phyloP scores from a whole-genome alignment of 2,329 filamentous ascomycete species.

The Verruconis gallopava region DNA sequence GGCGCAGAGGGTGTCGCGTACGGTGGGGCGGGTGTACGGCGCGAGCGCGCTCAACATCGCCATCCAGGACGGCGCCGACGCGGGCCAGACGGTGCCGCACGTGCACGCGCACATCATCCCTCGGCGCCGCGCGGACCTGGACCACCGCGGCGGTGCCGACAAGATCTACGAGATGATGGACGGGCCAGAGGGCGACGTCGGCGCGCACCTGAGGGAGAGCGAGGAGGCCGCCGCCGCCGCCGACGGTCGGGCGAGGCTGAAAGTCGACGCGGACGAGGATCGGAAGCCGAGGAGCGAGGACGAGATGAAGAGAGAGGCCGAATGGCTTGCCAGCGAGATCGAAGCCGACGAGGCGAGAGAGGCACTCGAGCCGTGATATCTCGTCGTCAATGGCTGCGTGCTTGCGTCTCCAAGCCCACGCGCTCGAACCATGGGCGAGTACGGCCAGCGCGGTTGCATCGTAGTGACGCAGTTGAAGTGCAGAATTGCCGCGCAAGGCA shows the following conservation, averaged over 20 bases:
- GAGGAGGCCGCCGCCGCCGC: too few relatives aligned
- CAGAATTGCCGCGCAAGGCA: too few relatives aligned
- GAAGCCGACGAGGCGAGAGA: conserved; percentile 28
- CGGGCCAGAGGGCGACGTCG: conserved; percentile 72
- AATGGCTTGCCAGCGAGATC: conserved; percentile 47
- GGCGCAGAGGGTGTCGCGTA: conserved; percentile 67
- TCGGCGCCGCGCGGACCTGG: conserved; percentile 45
- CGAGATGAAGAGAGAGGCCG: conserved; percentile 72
- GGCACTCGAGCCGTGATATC: too few relatives aligned
- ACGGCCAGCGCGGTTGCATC: too few relatives aligned
- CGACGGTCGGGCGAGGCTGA: conserved; percentile 23
- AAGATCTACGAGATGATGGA: conserved; percentile 75
- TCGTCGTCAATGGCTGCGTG: too few relatives aligned
- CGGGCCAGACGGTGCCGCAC: conserved; percentile 88
- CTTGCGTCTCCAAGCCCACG: too few relatives aligned
- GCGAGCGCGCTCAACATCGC: conserved; percentile 81
- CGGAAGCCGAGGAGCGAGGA: conserved; percentile 52
- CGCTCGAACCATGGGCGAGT: too few relatives aligned
- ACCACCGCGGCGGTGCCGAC: conserved; percentile 49
- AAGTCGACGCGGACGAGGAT: conserved; percentile 51
- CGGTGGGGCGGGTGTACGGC: conserved; percentile 50
- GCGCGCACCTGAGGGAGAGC: conserved; percentile 48
- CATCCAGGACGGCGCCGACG: conserved; percentile 81
- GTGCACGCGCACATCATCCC: conserved; percentile 90
- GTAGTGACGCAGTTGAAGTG: too few relatives aligned